Conservation (phyloP, 1,139 yeast species). For the Diutina catenulata region DNA sequence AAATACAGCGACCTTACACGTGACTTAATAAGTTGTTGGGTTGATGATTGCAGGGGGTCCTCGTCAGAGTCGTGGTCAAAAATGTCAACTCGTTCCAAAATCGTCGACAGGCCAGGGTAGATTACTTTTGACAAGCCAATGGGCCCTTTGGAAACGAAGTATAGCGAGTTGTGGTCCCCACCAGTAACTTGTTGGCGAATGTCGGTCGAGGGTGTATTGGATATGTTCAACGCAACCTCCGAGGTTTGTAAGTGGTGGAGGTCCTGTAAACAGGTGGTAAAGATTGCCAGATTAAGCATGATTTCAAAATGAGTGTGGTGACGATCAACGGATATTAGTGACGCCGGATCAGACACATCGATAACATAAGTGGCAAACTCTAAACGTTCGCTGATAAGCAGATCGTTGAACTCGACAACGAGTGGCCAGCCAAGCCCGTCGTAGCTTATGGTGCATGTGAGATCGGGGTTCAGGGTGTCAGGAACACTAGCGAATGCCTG, state of each 20-base stretch:
- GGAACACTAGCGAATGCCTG: not conserved
- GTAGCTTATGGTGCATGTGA: not conserved
- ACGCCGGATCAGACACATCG: constrained; percentile 25
- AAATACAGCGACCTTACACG: constrained; percentile 31
- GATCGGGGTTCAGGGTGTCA: not conserved
- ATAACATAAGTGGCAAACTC: constrained; percentile 52
- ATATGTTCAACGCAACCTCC: constrained; percentile 40
- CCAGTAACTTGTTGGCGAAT: constrained; percentile 5
- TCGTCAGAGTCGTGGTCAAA: constrained; percentile 7
- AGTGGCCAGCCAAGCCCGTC: constrained; percentile 28
- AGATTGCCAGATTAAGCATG: constrained; percentile 52
- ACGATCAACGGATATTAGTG: constrained; percentile 26
- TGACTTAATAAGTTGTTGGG: not conserved
- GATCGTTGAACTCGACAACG: constrained; percentile 60
- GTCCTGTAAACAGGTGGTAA: constrained; percentile 56
- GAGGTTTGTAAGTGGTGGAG: constrained; percentile 53
- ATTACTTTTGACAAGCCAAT: constrained; percentile 60
- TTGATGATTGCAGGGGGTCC: too few species aligned
- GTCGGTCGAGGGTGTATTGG: constrained; percentile 13
- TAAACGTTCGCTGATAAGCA: constrained; percentile 54
- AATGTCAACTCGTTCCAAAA: constrained; percentile 37
- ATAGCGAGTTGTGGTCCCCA: constrained; percentile 19
- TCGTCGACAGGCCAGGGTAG: constrained; percentile 52
- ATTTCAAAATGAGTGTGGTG: constrained; percentile 46
- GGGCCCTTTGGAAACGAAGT: constrained; percentile 54